Evolutionary conservation across 2,329 filamentous ascomycete species (phyloP).

Genomic region (Fusarium cyanostomum): DNA sequence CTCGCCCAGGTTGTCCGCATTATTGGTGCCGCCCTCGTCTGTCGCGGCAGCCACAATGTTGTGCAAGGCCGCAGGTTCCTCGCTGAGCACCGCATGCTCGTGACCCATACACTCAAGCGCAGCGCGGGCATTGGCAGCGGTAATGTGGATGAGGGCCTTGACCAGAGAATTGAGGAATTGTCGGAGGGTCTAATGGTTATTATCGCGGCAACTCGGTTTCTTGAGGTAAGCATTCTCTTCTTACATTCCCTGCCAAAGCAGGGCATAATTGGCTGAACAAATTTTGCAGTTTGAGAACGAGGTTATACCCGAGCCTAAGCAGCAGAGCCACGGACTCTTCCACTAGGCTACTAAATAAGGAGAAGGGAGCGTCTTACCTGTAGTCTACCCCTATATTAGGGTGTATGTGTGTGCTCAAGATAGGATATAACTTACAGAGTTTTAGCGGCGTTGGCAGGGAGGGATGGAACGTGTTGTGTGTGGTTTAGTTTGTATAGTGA

Average conservation of each 20-base stretch:
- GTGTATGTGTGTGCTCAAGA: constrained; percentile 6
- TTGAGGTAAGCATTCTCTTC: constrained; percentile 71
- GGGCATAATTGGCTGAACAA: constrained; percentile 24
- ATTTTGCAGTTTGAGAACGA: constrained; percentile 54
- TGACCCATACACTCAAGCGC: constrained; percentile 90
- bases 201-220: constrained; percentile 82
- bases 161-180: constrained; percentile 75
- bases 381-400: constrained; percentile 4
- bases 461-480: constrained; percentile 21
- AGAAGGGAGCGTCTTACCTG: not conserved
- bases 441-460: constrained; percentile 40
- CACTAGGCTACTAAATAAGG: constrained; percentile 45
- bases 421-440: constrained; percentile 33
- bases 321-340: constrained; percentile 50
- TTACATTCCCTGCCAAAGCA: not conserved
- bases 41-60: constrained; percentile 83
- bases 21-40: constrained; percentile 82
- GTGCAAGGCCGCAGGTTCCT: constrained; percentile 83
- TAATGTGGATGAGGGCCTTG: constrained; percentile 54
- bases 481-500: constrained; percentile 18
- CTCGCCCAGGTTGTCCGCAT: constrained; percentile 84
- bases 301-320: constrained; percentile 46
- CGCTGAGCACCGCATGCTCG: constrained; percentile 80
- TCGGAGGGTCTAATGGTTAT: constrained; percentile 87
- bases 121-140: constrained; percentile 77